These are phyloP conservation scores for Talaromyces amestolkiae DNA, from an alignment of 2,329 filamentous ascomycete genomes.

Conservation along the genomic window DNA sequence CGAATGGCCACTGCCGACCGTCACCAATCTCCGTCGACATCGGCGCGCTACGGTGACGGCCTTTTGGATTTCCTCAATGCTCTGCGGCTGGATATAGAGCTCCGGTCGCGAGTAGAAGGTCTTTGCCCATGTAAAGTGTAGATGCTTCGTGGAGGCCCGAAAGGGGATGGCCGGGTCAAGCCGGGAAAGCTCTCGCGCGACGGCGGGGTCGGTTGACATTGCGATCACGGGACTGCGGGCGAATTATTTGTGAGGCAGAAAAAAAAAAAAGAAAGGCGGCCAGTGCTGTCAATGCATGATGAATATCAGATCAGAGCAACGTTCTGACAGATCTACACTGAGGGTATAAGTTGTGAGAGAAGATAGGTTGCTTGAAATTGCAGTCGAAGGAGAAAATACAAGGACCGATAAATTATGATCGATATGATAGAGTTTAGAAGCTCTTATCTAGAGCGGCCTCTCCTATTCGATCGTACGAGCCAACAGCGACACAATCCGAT, in stretches of 20 bases:
- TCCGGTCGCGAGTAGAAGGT: slow-evolving; percentile 88
- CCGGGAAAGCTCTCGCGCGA: slow-evolving; percentile 56
- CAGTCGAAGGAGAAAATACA: background rate
- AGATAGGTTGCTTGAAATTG: too few relatives aligned
- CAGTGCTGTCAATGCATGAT: slow-evolving; percentile 11
- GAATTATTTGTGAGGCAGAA: background rate
- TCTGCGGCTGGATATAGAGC: slow-evolving; percentile 82
- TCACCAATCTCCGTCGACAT: slow-evolving; percentile 77
- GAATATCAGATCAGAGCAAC: background rate
- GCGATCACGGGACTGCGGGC: slow-evolving; percentile 4
- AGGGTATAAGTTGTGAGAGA: too few relatives aligned
- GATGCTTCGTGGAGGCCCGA: slow-evolving; percentile 67
- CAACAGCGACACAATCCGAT: background rate
- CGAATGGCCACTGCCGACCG: slow-evolving; percentile 88
- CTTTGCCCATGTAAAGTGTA: slow-evolving; percentile 90
- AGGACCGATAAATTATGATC: background rate
- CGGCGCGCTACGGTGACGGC: slow-evolving; percentile 74
- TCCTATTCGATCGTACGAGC: background rate
- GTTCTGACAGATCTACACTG: background rate
- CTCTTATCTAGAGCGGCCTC: background rate
- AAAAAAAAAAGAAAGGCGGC: background rate
- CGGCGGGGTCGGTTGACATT: slow-evolving; percentile 42
- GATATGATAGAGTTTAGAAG: slow-evolving; percentile 4
- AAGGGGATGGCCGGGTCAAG: slow-evolving; percentile 68
- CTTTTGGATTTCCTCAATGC: slow-evolving; percentile 78